Evolutionary conservation across 345 rosid species (phyloP).

Genomic region (Angophora floribunda): DNA sequence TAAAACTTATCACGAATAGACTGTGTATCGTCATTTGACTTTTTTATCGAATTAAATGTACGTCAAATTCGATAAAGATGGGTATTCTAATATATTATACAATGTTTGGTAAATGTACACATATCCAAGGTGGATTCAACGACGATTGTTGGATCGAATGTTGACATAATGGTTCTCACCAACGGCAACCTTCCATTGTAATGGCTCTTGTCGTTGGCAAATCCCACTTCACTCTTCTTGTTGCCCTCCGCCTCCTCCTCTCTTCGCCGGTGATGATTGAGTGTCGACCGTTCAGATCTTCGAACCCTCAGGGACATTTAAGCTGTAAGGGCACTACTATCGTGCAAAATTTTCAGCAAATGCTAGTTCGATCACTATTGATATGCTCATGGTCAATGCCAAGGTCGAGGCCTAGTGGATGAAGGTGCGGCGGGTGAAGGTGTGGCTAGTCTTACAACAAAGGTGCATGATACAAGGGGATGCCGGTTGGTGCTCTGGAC

Average conservation of each 20-base stretch:
- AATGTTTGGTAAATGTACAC: rapidly evolving
- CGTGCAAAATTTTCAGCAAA: background rate
- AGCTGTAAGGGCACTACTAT: background rate
- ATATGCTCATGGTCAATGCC: background rate
- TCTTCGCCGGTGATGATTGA: background rate
- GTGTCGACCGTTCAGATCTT: background rate
- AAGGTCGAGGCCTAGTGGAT: background rate
- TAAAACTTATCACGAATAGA: too few relatives aligned
- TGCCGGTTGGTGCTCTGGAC: background rate
- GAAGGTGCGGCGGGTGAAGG: background rate
- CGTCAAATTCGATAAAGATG: background rate
- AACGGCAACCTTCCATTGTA: background rate
- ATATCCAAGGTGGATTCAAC: rapidly evolving
- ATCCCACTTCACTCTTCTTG: background rate
- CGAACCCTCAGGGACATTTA: background rate
- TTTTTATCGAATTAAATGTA: background rate
- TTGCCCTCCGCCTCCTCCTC: background rate
- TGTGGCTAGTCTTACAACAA: background rate
- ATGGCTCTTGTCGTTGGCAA: background rate
- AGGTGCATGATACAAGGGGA: background rate
- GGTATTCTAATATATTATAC: background rate
- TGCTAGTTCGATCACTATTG: background rate
- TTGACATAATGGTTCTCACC: background rate
- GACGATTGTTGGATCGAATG: background rate
- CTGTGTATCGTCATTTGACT: background rate